These are phyloP conservation scores for Coemansia sp. DNA, from an alignment of 371 early-diverging fungal species.

Conservation along the genomic window DNA sequence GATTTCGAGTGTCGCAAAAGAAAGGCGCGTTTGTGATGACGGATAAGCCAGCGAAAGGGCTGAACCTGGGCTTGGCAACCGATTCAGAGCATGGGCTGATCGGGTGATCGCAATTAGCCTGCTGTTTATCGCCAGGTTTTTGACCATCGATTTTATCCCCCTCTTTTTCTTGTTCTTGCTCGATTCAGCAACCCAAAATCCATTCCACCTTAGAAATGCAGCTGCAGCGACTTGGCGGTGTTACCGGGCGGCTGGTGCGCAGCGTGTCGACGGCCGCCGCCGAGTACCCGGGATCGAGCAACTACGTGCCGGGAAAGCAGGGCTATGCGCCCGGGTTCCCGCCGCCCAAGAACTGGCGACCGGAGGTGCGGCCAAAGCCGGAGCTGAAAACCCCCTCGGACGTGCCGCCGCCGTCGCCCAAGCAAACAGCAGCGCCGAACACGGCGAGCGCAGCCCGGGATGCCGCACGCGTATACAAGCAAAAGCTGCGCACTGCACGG, in stretches of 20 bases:
- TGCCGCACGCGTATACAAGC: slow-evolving; percentile 30
- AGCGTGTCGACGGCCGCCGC: slow-evolving; percentile 2
- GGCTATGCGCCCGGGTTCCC: slow-evolving; percentile 52
- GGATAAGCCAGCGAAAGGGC: too few relatives aligned
- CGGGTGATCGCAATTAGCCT: too few relatives aligned
- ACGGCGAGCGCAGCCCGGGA: slow-evolving; percentile 7
- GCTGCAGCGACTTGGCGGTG: slow-evolving; percentile 2
- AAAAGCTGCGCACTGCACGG: slow-evolving; percentile 38
- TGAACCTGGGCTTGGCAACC: too few relatives aligned
- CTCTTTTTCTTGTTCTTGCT: too few relatives aligned
- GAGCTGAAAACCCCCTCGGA: slow-evolving; percentile 22
- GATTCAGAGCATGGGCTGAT: too few relatives aligned
- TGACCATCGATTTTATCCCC: too few relatives aligned
- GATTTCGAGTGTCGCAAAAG: too few relatives aligned
- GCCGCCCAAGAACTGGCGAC: slow-evolving; percentile 43
- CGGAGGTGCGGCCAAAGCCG: slow-evolving; percentile 20
- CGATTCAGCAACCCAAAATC: too few relatives aligned
- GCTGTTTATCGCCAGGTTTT: too few relatives aligned
- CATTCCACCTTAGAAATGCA: neutral
- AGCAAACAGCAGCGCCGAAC: slow-evolving; percentile 10
- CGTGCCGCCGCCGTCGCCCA: slow-evolving; percentile 31
- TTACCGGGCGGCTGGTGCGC: neutral
- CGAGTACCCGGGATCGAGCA: slow-evolving; percentile 31
- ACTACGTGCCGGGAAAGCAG: slow-evolving; percentile 48
- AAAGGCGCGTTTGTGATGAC: too few relatives aligned